phyloP scores from a whole-genome alignment of 2,329 filamentous ascomycete species.

The Cryphonectria parasitica region DNA sequence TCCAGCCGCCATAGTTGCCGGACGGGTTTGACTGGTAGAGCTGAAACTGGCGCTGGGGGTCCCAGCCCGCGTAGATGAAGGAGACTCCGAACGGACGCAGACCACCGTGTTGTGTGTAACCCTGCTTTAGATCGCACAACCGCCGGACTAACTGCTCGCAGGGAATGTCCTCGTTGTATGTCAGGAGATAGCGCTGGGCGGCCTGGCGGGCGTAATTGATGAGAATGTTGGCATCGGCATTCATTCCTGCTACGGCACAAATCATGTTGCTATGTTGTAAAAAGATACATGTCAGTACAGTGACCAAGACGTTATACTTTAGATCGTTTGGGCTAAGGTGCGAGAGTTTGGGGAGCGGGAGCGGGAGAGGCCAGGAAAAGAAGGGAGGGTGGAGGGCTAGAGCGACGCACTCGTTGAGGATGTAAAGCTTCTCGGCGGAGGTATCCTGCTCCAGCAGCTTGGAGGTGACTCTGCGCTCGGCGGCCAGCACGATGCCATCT shows the following conservation, averaged over 20 bases:
- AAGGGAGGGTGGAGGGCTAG: not conserved
- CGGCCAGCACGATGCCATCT: slow-evolving; percentile 97
- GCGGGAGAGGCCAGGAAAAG: not conserved
- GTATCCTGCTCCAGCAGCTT: slow-evolving; percentile 99
- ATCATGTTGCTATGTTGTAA: slow-evolving; percentile 86
- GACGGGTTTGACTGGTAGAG: slow-evolving; percentile 98
- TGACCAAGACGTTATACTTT: not conserved
- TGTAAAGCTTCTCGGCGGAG: slow-evolving; percentile 99
- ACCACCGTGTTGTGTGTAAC: slow-evolving; percentile 98
- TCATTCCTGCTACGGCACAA: slow-evolving; percentile 98
- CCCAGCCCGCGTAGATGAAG: slow-evolving; percentile 99
- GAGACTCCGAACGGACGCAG: slow-evolving; percentile 97
- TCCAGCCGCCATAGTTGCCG: slow-evolving; percentile 99
- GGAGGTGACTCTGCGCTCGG: slow-evolving; percentile 98
- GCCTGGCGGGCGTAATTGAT: slow-evolving; percentile 99
- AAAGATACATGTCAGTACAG: slow-evolving; percentile 25
- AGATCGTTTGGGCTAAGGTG: no score
- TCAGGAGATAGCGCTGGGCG: slow-evolving; percentile 95
- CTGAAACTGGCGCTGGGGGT: slow-evolving; percentile 95
- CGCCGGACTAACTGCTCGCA: slow-evolving; percentile 97
- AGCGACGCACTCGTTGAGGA: slow-evolving; percentile 84
- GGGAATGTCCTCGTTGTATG: slow-evolving; percentile 99
- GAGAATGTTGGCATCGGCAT: slow-evolving; percentile 98
- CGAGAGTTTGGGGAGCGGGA: not conserved
- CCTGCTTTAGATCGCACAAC: slow-evolving; percentile 97